These are phyloP conservation scores for Globisporangium sylvaticum DNA, from an alignment of 352 stramenopile species.

Conservation along the genomic window DNA sequence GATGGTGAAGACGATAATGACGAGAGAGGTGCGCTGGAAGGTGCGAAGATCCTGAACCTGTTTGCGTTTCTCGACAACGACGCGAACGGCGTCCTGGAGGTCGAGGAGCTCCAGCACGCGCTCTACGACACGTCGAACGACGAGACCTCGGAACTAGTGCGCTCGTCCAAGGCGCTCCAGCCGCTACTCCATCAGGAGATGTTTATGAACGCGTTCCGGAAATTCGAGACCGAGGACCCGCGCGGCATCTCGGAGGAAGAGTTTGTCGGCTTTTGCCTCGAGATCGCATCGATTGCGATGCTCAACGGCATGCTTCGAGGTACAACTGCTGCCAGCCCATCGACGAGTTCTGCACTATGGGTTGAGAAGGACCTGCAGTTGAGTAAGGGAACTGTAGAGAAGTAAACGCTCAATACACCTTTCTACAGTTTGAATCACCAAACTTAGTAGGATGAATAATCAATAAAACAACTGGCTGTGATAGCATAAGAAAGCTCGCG, in stretches of 20 bases:
- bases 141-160: slow-evolving; percentile 34
- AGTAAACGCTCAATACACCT: too few relatives aligned
- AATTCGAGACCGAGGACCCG: slow-evolving; percentile 52
- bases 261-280: slow-evolving; percentile 72
- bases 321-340: too few relatives aligned
- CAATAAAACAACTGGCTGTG: too few relatives aligned
- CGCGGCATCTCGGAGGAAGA: slow-evolving; percentile 64
- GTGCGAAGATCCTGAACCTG: slow-evolving; percentile 45
- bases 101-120: slow-evolving; percentile 51
- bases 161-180: slow-evolving; percentile 43
- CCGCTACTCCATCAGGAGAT: slow-evolving; percentile 52
- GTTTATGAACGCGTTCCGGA: slow-evolving; percentile 61
- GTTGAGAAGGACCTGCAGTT: too few relatives aligned
- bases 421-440: too few relatives aligned
- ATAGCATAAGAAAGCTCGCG: too few relatives aligned
- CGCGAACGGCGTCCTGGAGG: slow-evolving; percentile 50
- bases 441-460: too few relatives aligned
- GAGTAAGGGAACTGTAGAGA: too few relatives aligned
- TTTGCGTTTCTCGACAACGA: slow-evolving; percentile 61
- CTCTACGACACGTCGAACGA: slow-evolving; percentile 29
- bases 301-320: slow-evolving; percentile 46
- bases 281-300: slow-evolving; percentile 46
- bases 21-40: too few relatives aligned
- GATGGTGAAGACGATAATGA: not conserved
- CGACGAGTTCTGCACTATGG: too few relatives aligned